These are phyloP conservation scores for Hypomontagnella submonticulosa DNA, from an alignment of 495 filamentous ascomycete genomes.

Conservation along the genomic window DNA sequence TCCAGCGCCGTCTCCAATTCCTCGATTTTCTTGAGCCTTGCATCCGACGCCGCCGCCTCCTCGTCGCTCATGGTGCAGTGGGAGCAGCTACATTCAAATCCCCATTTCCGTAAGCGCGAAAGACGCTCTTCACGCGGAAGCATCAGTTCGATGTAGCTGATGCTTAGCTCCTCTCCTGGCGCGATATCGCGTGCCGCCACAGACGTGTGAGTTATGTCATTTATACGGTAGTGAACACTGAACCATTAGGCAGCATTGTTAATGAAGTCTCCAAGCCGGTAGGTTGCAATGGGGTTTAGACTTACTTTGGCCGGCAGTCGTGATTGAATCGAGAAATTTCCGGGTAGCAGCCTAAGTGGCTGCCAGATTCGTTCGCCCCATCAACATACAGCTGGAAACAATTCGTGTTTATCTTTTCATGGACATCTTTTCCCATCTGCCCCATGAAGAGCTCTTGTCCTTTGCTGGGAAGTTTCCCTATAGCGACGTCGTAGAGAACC, in stretches of 20 bases:
- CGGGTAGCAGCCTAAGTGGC: slow-evolving; percentile 52
- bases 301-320: slow-evolving; percentile 60
- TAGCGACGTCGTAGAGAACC: slow-evolving; percentile 46
- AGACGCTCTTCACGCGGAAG: slow-evolving; percentile 47
- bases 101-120: slow-evolving; percentile 50
- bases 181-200: slow-evolving; percentile 55
- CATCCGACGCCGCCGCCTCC: slow-evolving; percentile 48
- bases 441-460: slow-evolving; percentile 43
- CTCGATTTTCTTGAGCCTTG: slow-evolving; percentile 49
- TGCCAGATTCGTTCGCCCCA: slow-evolving; percentile 37
- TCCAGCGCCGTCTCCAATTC: slow-evolving; percentile 51
- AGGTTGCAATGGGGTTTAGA: not conserved
- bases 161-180: slow-evolving; percentile 54
- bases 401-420: slow-evolving; percentile 54
- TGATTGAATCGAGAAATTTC: slow-evolving; percentile 56
- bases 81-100: slow-evolving; percentile 54
- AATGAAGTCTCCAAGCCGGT: not conserved
- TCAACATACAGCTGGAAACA: slow-evolving; percentile 54
- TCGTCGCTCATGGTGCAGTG: slow-evolving; percentile 46
- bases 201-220: slow-evolving; percentile 53
- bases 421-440: slow-evolving; percentile 50
- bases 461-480: slow-evolving; percentile 43
- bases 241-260: no score
- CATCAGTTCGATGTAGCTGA: slow-evolving; percentile 54
- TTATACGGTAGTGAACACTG: slow-evolving; percentile 56